Base-by-base conservation (phyloP, 2,329 filamentous ascomycete genomes). In the Westerdykella ornata region DNA sequence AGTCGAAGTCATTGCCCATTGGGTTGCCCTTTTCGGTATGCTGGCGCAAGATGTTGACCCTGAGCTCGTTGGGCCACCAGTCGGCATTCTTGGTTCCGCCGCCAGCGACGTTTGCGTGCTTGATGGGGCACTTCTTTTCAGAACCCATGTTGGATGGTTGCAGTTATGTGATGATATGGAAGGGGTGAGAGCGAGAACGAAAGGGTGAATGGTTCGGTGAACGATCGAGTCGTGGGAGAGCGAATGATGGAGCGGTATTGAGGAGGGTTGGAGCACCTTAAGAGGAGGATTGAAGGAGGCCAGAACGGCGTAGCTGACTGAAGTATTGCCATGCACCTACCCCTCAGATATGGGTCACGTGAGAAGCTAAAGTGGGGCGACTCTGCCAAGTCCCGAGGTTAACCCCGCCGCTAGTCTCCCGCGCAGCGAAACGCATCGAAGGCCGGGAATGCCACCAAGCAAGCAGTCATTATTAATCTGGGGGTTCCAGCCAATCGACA, bases 31-130 rank as follows among this genome's bases (percentile, higher is more conserved):
- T 69, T 16, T 72, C 58, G 28, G 75, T 78, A 62, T 86, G 77
- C 68, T 88, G 84, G 59, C 84, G 84, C 39, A 89, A 77, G 56
- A 88, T 81, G 69, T 82, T 80, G 51, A 86, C 72, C 58, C 72
- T 77, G 48, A 88, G 68, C 54, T 75, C 69, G 43, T 80, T 74
- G 40, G 85, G 84, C 84, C 84, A 88, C 80, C 83, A 87, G 72
- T 88, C 82, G 41, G 54, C 59, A 71, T 81, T 86, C 46, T 72
- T 70, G 54, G 81, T 84, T 56, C 84, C 85, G 54, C 77, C 77
- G 51, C 82, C 82, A 43, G 51, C 62, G 47, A 61, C 52, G 45
- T 65, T 64, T 52, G 54, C 47, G 28, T 51, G 45, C 48, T 58
- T 60, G 39, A 62, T 48, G 46, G 62, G 62, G 54, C 62, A 65